phyloP scores from a whole-genome alignment of 2,329 filamentous ascomycete species.

The Hortaea sp. region DNA sequence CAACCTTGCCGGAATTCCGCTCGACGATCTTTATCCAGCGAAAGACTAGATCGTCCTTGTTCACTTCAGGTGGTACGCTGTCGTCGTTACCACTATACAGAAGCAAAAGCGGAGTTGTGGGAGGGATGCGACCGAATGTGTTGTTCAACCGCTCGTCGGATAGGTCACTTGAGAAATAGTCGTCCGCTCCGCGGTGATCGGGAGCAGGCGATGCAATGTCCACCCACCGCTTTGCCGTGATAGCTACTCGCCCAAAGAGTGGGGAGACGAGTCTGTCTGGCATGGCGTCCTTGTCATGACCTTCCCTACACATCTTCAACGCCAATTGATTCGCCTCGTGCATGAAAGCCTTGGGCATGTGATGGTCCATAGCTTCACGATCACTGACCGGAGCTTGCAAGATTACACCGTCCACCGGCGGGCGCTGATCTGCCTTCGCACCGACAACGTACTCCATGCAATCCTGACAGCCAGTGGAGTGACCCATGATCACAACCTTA shows the following conservation, averaged over 20 bases:
- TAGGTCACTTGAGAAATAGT: conserved; percentile 81
- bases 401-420: conserved; percentile 60
- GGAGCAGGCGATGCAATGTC: conserved; percentile 48
- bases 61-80: conserved; percentile 48
- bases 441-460: conserved; percentile 51
- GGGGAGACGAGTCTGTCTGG: conserved; percentile 25
- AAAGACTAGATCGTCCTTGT: conserved; percentile 48
- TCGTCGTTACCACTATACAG: conserved; percentile 59
- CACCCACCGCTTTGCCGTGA: conserved; percentile 50
- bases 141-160: conserved; percentile 43
- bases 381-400: conserved; percentile 75
- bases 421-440: conserved; percentile 28
- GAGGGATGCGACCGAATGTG: conserved; percentile 57
- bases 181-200: conserved; percentile 59
- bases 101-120: conserved; percentile 47
- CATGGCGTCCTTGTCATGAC: conserved; percentile 46
- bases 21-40: conserved; percentile 44
- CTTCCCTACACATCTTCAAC: conserved; percentile 45
- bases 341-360: conserved; percentile 36
- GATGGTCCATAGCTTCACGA: conserved; percentile 50
- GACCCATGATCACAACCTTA: conserved; percentile 58
- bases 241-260: conserved; percentile 28
- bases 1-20: conserved; percentile 36
- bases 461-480: conserved; percentile 61
- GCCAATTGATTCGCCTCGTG: conserved; percentile 36